phyloP scores from a whole-genome alignment of 179 eudicot genomes.

The Kewa caespitosa region DNA sequence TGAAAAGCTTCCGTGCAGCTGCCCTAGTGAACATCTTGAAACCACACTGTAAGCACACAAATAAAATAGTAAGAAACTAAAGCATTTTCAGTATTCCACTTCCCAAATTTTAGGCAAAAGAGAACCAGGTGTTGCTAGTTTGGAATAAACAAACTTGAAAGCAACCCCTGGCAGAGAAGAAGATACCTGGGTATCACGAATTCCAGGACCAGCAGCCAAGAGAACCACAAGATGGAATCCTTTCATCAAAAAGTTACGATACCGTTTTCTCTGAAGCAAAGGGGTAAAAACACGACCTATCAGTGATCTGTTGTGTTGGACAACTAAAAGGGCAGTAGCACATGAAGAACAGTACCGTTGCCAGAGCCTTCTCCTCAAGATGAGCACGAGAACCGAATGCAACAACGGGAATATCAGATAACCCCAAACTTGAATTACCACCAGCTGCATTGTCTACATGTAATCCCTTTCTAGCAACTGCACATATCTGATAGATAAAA shows the following conservation, averaged over 20 bases:
- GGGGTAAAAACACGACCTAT: neutral
- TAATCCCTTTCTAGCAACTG: slow-evolving; percentile 55
- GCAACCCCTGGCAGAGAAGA: neutral
- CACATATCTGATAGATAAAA: slow-evolving; percentile 54
- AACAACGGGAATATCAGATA: slow-evolving; percentile 63
- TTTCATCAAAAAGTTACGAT: slow-evolving; percentile 94
- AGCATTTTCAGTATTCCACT: neutral
- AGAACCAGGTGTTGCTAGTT: neutral
- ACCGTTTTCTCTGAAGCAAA: slow-evolving; percentile 84
- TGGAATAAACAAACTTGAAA: neutral
- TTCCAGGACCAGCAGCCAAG: slow-evolving; percentile 93
- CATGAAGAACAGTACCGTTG: slow-evolving; percentile 53
- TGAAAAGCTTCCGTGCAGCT: slow-evolving; percentile 85
- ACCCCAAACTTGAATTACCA: slow-evolving; percentile 39
- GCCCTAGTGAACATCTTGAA: slow-evolving; percentile 99
- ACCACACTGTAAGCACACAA: slow-evolving; percentile 69
- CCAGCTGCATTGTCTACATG: slow-evolving; percentile 28
- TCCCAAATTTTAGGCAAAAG: neutral
- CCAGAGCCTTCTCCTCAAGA: slow-evolving; percentile 92
- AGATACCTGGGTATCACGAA: slow-evolving; percentile 92
- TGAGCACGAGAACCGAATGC: slow-evolving; percentile 99
- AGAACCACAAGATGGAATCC: slow-evolving; percentile 96
- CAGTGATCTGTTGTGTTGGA: slow-evolving; percentile 3
- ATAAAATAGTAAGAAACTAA: neutral
- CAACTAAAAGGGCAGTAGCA: slow-evolving; percentile 10